These are phyloP conservation scores for Pyrenophora tritici-repentis DNA, from an alignment of 2,329 filamentous ascomycete genomes.

Conservation along the genomic window DNA sequence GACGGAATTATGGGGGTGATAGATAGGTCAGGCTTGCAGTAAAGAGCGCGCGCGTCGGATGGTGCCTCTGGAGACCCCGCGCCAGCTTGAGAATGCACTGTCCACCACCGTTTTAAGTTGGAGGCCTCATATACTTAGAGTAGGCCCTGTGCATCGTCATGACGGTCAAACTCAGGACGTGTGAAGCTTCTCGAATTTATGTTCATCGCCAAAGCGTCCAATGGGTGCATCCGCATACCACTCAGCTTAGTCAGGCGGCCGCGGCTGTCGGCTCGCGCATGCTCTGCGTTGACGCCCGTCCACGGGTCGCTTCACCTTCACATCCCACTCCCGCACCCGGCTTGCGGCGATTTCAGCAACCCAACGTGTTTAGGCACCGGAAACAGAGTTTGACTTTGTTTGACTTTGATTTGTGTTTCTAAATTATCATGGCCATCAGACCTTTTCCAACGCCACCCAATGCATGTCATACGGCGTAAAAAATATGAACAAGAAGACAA, in stretches of 20 bases:
- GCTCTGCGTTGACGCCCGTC: not conserved
- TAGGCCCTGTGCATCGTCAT: not conserved
- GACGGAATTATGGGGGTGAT: conserved; percentile 1
- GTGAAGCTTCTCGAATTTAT: too few relatives aligned
- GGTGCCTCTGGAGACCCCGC: conserved; percentile 6
- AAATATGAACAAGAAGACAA: not conserved
- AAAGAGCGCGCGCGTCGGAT: conserved; percentile 3
- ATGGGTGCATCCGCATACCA: too few relatives aligned
- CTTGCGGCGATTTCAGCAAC: too few relatives aligned
- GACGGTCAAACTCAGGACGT: too few relatives aligned
- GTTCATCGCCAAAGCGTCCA: too few relatives aligned
- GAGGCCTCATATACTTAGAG: conserved; percentile 7
- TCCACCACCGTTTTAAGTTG: conserved; percentile 5
- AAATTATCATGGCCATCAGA: conserved; percentile 1
- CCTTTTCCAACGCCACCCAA: conserved; percentile 25
- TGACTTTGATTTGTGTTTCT: conserved; percentile 11
- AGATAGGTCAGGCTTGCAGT: not conserved
- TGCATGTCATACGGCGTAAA: conserved; percentile 16
- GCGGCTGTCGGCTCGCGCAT: conserved; percentile 1
- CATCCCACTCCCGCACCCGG: not conserved
- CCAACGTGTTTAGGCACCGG: not conserved
- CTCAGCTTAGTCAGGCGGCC: conserved; percentile 3
- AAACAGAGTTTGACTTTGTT: not conserved
- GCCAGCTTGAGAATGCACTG: conserved; percentile 9
- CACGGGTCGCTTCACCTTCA: not conserved